Evolutionary conservation across 2,329 filamentous ascomycete species (phyloP).

Genomic region (Aspergillus fructus): DNA sequence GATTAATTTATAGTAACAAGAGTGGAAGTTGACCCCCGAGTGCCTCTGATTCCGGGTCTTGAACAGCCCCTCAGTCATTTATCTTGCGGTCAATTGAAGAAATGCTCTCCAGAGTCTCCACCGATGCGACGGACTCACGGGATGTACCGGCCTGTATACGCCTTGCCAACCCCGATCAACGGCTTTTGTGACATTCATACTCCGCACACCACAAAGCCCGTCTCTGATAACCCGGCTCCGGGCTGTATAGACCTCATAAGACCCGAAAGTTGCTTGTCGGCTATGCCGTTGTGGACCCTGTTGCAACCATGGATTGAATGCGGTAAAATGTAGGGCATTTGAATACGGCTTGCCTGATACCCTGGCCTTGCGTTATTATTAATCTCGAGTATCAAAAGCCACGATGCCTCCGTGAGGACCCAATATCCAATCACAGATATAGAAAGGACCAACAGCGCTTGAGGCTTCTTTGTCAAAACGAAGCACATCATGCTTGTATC

Average conservation of each 20-base stretch:
- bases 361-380: neutral
- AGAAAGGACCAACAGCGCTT: neutral
- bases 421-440: neutral
- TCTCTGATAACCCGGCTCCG: no score
- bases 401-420: neutral
- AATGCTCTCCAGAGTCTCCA: neutral
- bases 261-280: neutral
- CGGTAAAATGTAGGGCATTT: neutral
- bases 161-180: conserved; percentile 20
- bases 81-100: neutral
- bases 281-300: neutral
- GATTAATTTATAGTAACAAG: neutral
- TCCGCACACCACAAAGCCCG: neutral
- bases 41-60: neutral
- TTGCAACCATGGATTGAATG: neutral
- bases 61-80: neutral
- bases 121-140: neutral
- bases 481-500: neutral
- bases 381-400: neutral
- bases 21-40: neutral
- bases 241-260: neutral
- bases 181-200: conserved; percentile 5
- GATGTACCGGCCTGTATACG: neutral
- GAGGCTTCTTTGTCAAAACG: neutral
- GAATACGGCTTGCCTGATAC: neutral